Percentiles rank a stretch among this genome's conserved stretches.
These are phyloP conservation scores for Calophaca sinica DNA, from an alignment of 306 rosid genomes.

Conservation along the genomic window DNA sequence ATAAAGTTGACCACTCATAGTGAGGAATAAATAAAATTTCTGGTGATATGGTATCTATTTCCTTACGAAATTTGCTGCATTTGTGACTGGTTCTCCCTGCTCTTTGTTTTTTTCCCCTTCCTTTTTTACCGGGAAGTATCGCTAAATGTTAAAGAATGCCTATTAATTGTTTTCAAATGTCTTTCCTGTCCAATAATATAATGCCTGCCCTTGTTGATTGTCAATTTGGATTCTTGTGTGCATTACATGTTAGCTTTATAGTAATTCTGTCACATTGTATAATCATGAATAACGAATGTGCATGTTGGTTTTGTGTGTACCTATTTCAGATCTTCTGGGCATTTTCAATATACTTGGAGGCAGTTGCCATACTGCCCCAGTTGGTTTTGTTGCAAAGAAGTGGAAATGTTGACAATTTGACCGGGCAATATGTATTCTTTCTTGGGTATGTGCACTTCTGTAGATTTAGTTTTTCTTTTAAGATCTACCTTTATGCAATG, in stretches of 20 bases:
- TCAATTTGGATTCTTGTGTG: background rate
- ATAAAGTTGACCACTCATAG: background rate
- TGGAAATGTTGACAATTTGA: constrained; percentile 96
- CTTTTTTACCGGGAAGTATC: background rate
- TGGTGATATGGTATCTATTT: constrained; percentile 2
- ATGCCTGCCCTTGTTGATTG: background rate
- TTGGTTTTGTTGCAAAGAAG: constrained; percentile 88
- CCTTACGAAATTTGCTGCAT: background rate
- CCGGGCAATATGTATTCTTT: constrained; percentile 85
- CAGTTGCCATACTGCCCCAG: constrained; percentile 89
- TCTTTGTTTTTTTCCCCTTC: background rate
- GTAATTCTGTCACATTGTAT: constrained; percentile 25
- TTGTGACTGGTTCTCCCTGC: background rate
- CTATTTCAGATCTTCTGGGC: constrained; percentile 83
- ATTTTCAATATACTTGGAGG: constrained; percentile 96
- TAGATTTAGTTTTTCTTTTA: constrained; percentile 12
- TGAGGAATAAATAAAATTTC: background rate
- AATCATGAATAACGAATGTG: constrained; percentile 19
- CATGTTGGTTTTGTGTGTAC: constrained; percentile 21
- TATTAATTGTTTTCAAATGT: background rate
- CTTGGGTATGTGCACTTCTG: constrained; percentile 72
- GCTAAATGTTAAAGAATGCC: background rate
- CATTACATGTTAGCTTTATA: constrained; percentile 38
- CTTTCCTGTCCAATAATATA: constrained; percentile 16
- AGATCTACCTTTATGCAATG: constrained; percentile 1